Evolutionary conservation across 192 early-diverging fungal genomes (phyloP), one percentile per base, ranked within the genome.

Genomic region (Rhizoclosmatium sp.): DNA sequence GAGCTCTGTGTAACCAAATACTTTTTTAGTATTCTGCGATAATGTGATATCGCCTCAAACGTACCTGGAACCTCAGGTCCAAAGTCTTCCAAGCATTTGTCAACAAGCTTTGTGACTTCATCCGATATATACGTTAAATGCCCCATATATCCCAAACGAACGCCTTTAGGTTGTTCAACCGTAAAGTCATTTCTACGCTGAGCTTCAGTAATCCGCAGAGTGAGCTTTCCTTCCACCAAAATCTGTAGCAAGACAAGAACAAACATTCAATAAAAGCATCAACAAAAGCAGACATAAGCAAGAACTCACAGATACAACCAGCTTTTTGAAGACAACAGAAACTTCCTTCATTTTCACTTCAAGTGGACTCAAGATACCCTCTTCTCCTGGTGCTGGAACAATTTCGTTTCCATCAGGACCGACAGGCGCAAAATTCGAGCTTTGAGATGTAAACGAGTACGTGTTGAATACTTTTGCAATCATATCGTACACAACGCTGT

Each of bases 401-500:
- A 69, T 69, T 59, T 71, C 66, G 19, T 69, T 61, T 19, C 69
- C 77, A 49, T 78, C 69, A 9, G 68, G 77, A 5, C 75, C 75
- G 4, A 76, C 65, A 47, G 75, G 75, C 5, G 77, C 69, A 60
- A 78, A 69, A 44, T 79, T 78, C 46, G 75, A 76, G 39, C 62
- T 66, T 67, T 76, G 75, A 19, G 75, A 76, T 2, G 83, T 88
- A 56, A 83, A 92, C 85, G 96, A 92, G 42, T 93, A 95, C 47
- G 95, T 92, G 82, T 98, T 97, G 76, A 97, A 95, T 45, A 98
- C 93, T 84, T 99, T 98, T 80, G 96, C 96, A 80, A 99, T 90
- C 91, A 99, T 97, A 82, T 99, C 98, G 82, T 98, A 99, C 1
- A 98, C 95, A 42, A 99, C 97, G 39, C 95, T 95, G 81, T 99